Base-by-base conservation (phyloP, 106 monocot species). In the Xerophyta viscosa region DNA sequence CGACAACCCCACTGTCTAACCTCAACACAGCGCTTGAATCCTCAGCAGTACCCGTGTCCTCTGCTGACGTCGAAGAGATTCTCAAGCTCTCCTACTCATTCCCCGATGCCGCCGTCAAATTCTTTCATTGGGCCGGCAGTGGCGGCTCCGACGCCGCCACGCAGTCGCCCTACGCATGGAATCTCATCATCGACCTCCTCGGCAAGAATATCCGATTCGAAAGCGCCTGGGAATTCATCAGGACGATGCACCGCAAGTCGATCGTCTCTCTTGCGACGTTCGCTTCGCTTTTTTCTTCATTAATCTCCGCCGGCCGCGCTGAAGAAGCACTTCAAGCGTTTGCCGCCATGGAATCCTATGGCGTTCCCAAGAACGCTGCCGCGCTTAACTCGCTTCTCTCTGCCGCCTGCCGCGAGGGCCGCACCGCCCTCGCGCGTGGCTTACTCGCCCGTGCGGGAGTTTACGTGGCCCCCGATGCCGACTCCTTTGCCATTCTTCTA, bases 121-220 rank as follows among this genome's bases (percentile, higher is more conserved):
- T 85, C 75, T 85, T 85, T 64, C 77, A 66, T 27, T 80, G 83
- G 77, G 51, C 77, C 11, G 71, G 74, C 41, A n/a, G n/a, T n/a
- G 19, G 24, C 42, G 55, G 56, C 25, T 31, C 65, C 57, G 41
- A 44, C 26, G n/a, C 29, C 22, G 42, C 59, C 48, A 46, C 15
- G 18, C 89, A 67, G 60, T 75, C 81, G 37, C 78, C 85, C 25
- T 91, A 91, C 75, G 59, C 85, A 19, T 85, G 81, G 81, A 91
- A 91, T 71, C 84, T 91, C 31, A 24, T 81, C 45, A 77, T 85
- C n/a, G 91, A 91, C 69, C 70, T 91, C 63, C 91, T 91, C 43
- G 92, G 92, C 21, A 87, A 87, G 48, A 87, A 79, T 67, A 54
- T 27, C 20, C 79, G 69, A 50, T 87, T 92, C 58, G 65, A 73